These are phyloP conservation scores for Ceratocystis cubensis DNA, from an alignment of 2,329 filamentous ascomycete species.

Conservation along the genomic window DNA sequence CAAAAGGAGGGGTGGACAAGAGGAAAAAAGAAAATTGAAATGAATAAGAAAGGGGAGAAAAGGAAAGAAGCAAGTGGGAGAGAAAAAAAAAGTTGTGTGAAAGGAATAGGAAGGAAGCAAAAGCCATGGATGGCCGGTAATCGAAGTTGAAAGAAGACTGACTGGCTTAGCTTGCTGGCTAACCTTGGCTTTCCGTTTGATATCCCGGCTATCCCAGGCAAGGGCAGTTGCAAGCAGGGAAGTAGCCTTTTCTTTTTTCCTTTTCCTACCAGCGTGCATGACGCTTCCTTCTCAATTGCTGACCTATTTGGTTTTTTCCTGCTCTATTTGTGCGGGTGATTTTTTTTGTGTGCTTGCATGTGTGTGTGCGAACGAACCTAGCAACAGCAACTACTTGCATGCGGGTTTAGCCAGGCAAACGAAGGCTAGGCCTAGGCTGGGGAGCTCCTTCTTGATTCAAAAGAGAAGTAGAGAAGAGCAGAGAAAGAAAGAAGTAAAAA, in stretches of 20 bases:
- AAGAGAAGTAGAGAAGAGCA: conserved; percentile 3
- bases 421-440: not conserved
- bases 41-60: not conserved
- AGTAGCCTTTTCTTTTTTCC: not conserved
- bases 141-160: not conserved
- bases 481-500: not conserved
- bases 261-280: not conserved
- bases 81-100: not conserved
- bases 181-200: not conserved
- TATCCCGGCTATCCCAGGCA: not conserved
- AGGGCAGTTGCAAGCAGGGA: not conserved
- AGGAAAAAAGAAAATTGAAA: conserved; percentile 2
- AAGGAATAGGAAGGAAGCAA: conserved; percentile 6
- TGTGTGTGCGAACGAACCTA: not conserved
- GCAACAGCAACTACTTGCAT: not conserved
- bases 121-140: conserved; percentile 7
- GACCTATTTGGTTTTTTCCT: not conserved
- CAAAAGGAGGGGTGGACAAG: conserved; percentile 3
- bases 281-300: not conserved
- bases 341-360: not conserved
- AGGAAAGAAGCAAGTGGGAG: not conserved
- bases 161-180: not conserved
- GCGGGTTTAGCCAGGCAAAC: not conserved
- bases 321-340: not conserved
- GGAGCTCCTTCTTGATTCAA: not conserved